phyloP scores from a whole-genome alignment of 2,329 filamentous ascomycete species.

The Paradendryphiella salina region DNA sequence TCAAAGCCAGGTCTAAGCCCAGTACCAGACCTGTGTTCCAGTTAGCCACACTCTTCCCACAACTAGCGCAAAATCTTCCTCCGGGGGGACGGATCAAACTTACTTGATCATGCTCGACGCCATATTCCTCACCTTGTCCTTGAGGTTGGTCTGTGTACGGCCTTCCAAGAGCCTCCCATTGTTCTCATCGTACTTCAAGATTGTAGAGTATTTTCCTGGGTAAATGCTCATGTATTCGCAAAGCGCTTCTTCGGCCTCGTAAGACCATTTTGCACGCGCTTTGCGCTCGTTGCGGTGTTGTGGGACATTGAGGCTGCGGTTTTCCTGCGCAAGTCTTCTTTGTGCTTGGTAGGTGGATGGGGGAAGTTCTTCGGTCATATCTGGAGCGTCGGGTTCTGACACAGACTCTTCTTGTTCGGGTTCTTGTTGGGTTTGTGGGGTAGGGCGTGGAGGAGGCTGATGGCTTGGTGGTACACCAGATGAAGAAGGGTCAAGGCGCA shows the following conservation, averaged over 20 bases:
- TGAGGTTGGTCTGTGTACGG: slow-evolving; percentile 57
- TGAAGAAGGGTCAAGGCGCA: slow-evolving; percentile 29
- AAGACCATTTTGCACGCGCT: slow-evolving; percentile 28
- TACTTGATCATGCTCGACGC: slow-evolving; percentile 48
- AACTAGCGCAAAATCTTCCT: neutral
- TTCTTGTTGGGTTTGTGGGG: neutral
- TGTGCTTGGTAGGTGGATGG: slow-evolving; percentile 21
- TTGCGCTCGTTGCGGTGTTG: slow-evolving; percentile 19
- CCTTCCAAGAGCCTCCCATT: slow-evolving; percentile 30
- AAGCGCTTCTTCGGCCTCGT: slow-evolving; percentile 49
- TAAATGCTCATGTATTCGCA: slow-evolving; percentile 54
- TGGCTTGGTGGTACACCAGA: slow-evolving; percentile 35
- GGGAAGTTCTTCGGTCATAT: slow-evolving; percentile 33
- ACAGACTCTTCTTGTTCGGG: slow-evolving; percentile 24
- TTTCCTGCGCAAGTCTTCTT: slow-evolving; percentile 25
- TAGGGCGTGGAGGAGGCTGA: slow-evolving; percentile 22
- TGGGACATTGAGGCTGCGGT: slow-evolving; percentile 5
- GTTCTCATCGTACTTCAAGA: slow-evolving; percentile 41
- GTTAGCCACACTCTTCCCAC: slow-evolving; percentile 10
- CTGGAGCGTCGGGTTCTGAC: slow-evolving; percentile 31
- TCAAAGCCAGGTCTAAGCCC: slow-evolving; percentile 39
- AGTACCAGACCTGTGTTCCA: slow-evolving; percentile 28
- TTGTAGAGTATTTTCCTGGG: slow-evolving; percentile 54
- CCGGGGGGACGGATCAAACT: slow-evolving; percentile 10
- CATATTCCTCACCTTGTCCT: slow-evolving; percentile 51